Percentiles rank a stretch among this genome's conserved stretches.
phyloP scores from a whole-genome alignment of 257 asterid species.

The Prunella vulgaris region DNA sequence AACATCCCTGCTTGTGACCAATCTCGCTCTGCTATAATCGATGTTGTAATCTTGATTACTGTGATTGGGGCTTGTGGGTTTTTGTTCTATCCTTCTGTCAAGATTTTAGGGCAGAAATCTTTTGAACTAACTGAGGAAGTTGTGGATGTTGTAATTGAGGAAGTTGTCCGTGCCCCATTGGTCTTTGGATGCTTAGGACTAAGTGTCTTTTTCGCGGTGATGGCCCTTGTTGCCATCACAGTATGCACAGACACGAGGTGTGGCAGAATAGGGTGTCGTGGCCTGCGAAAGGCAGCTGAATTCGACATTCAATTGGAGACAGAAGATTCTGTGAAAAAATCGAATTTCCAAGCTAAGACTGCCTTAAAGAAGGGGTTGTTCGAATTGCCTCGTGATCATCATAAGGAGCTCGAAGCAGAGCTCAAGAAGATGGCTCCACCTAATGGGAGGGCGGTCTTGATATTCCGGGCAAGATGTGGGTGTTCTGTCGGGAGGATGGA shows the following conservation, averaged over 20 bases:
- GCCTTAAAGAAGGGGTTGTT: constrained; percentile 61
- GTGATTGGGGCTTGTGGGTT: constrained; percentile 69
- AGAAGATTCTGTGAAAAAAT: constrained; percentile 58
- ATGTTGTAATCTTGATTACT: constrained; percentile 62
- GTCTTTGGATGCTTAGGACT: constrained; percentile 75
- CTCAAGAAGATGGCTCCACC: constrained; percentile 94
- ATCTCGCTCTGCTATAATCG: constrained; percentile 62
- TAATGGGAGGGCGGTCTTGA: constrained; percentile 86
- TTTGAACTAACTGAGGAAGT: constrained; percentile 46
- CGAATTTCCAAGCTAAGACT: constrained; percentile 30
- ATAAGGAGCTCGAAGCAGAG: constrained; percentile 84
- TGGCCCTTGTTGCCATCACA: constrained; percentile 50
- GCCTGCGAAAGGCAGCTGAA: constrained; percentile 80
- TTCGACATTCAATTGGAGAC: constrained; percentile 93
- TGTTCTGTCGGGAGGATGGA: constrained; percentile 90
- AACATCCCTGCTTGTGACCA: constrained; percentile 64
- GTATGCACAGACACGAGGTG: constrained; percentile 51
- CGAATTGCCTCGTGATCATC: constrained; percentile 74
- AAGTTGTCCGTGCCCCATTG: constrained; percentile 54
- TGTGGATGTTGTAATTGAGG: constrained; percentile 50
- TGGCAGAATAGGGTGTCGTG: constrained; percentile 71
- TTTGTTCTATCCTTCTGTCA: constrained; percentile 55
- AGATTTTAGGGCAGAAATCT: constrained; percentile 28
- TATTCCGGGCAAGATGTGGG: constrained; percentile 88
- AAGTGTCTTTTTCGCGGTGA: constrained; percentile 47